phyloP scores from a whole-genome alignment of 2,329 filamentous ascomycete genomes.

The Aspergillus fischeri region DNA sequence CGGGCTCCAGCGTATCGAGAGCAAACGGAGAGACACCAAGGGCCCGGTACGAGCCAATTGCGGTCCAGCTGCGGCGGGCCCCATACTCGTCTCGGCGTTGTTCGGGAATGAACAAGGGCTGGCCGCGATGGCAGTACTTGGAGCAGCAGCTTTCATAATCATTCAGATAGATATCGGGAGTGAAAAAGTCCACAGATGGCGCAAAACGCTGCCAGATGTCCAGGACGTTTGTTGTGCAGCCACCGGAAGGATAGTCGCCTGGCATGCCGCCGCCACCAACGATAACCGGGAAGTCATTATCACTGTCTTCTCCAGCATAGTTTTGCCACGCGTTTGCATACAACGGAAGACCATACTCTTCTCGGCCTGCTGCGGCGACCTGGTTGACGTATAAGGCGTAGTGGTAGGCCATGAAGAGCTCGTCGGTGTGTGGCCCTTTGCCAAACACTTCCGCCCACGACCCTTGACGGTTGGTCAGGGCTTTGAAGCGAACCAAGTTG shows the following conservation, averaged over 20 bases:
- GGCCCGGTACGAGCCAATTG: constrained; percentile 34
- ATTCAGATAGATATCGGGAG: constrained; percentile 48
- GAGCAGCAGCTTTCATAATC: constrained; percentile 40
- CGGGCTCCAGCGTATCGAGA: constrained; percentile 40
- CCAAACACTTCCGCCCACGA: constrained; percentile 43
- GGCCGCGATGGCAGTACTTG: constrained; percentile 40
- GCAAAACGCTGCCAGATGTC: constrained; percentile 46
- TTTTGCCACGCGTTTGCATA: constrained; percentile 49
- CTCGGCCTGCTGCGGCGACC: constrained; percentile 41
- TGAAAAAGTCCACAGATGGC: constrained; percentile 44
- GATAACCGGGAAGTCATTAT: constrained; percentile 33
- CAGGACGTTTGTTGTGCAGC: constrained; percentile 39
- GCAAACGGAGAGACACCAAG: constrained; percentile 38
- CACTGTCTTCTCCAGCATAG: constrained; percentile 31
- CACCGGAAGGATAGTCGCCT: constrained; percentile 48
- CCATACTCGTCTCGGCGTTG: constrained; percentile 45
- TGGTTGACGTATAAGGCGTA: constrained; percentile 41
- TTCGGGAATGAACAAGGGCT: constrained; percentile 48
- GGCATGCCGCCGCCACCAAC: constrained; percentile 43
- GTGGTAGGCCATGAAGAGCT: constrained; percentile 49
- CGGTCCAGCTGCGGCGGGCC: constrained; percentile 37
- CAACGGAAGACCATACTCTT: constrained; percentile 40
- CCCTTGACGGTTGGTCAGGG: constrained; percentile 11
- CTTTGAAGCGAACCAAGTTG: constrained; percentile 25
- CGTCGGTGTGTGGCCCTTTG: constrained; percentile 34